Evolutionary conservation across 148 eudicot genomes (phyloP).

Genomic region (Oxyria digyna): DNA sequence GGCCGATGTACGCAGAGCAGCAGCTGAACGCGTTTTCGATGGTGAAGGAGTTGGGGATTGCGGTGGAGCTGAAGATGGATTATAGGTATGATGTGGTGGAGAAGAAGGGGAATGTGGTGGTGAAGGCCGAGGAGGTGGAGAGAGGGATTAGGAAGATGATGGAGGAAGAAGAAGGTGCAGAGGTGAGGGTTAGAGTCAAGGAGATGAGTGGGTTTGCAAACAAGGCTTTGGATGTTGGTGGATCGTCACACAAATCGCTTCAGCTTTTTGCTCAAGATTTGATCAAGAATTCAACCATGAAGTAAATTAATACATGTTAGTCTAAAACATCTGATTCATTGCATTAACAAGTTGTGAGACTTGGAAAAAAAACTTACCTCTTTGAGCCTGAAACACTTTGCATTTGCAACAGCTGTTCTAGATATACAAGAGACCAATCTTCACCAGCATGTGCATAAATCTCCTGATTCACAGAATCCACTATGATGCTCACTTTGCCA

Average conservation of each 20-base stretch:
- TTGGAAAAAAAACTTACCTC: not conserved
- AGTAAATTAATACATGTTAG: no score
- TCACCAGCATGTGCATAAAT: constrained; percentile 38
- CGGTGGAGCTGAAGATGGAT: not conserved
- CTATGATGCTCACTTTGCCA: constrained; percentile 43
- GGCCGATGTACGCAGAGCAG: constrained; percentile 9
- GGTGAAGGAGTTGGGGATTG: not conserved
- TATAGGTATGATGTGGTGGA: not conserved
- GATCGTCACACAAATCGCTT: not conserved
- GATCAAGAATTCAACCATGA: no score
- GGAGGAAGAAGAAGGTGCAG: not conserved
- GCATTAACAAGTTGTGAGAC: no score
- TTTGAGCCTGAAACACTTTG: no score
- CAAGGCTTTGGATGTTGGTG: not conserved
- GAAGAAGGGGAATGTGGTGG: not conserved
- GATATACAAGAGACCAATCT: constrained; percentile 35
- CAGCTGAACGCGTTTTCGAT: not conserved
- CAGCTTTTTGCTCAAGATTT: not conserved
- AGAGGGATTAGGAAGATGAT: not conserved
- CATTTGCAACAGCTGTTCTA: constrained; percentile 41
- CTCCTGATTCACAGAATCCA: constrained; percentile 40
- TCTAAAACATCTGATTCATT: no score
- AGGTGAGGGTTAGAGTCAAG: not conserved
- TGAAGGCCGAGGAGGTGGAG: constrained; percentile 3
- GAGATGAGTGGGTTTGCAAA: not conserved